Conservation (phyloP, 441 rosid genomes). For the Erodium moschatum region DNA sequence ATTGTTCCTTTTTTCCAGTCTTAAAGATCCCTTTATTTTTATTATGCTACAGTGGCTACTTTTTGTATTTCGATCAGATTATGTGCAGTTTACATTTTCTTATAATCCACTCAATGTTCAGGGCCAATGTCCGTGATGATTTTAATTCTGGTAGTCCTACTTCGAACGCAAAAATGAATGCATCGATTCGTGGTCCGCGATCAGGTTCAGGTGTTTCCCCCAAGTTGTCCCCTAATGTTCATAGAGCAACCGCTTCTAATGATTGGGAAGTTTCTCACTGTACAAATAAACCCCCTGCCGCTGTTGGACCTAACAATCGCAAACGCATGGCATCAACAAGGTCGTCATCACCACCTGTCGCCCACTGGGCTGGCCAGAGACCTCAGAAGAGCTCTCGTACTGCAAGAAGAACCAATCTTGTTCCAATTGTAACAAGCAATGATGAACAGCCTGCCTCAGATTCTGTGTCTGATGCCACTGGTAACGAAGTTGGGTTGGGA, state of each 20-base stretch:
- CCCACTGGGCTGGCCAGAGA: conserved; percentile 86
- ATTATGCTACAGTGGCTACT: background rate
- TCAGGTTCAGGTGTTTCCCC: conserved; percentile 61
- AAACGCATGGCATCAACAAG: conserved; percentile 61
- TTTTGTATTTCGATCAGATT: conserved; percentile 12
- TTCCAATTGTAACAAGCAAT: conserved; percentile 63
- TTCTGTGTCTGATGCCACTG: conserved; percentile 60
- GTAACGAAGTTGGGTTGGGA: conserved; percentile 62
- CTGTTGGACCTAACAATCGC: conserved; percentile 61
- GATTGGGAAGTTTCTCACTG: conserved; percentile 87
- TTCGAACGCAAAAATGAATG: conserved; percentile 56
- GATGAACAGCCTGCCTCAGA: conserved; percentile 67
- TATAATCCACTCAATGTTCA: conserved; percentile 30
- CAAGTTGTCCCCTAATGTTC: conserved; percentile 60
- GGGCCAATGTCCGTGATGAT: conserved; percentile 70
- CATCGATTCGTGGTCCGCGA: conserved; percentile 70
- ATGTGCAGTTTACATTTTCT: conserved; percentile 11
- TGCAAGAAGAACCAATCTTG: conserved; percentile 82
- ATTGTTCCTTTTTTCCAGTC: background rate
- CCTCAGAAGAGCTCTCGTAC: conserved; percentile 82
- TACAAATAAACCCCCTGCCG: conserved; percentile 64
- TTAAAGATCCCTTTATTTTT: background rate
- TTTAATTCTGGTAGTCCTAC: conserved; percentile 78
- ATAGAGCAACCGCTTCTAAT: conserved; percentile 55
- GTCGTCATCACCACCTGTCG: conserved; percentile 88